Evolutionary conservation across 73 alveolate species (phyloP).

Genomic region (Tetrahymena thermophila): DNA sequence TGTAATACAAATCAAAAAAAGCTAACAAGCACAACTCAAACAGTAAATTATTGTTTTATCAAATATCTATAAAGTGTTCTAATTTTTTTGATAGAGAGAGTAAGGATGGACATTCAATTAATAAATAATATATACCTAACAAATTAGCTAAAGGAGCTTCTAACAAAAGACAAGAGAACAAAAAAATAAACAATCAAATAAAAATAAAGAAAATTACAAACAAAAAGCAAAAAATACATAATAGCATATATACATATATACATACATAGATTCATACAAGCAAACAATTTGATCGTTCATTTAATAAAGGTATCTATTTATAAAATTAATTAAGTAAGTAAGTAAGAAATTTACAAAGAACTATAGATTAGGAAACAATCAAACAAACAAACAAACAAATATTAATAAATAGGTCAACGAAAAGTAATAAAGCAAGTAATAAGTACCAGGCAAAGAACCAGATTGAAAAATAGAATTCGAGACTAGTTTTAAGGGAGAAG

Average conservation of each 20-base stretch:
- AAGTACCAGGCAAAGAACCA: neutral
- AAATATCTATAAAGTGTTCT: neutral
- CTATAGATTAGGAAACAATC: neutral
- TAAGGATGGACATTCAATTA: neutral
- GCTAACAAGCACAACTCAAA: neutral
- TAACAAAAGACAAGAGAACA: neutral
- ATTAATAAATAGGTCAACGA: neutral
- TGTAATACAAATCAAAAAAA: no score
- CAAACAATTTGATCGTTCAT: neutral
- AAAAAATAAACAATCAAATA: neutral
- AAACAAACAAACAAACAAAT: neutral
- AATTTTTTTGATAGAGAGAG: neutral
- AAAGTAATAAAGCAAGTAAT: neutral
- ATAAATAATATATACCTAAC: neutral
- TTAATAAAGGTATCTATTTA: neutral
- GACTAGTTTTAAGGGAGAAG: neutral
- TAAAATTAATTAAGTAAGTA: neutral
- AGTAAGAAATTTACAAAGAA: neutral
- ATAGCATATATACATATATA: neutral
- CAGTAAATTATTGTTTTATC: neutral
- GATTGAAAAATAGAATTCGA: neutral
- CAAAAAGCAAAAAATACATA: neutral
- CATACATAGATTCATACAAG: neutral
- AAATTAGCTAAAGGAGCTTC: neutral
- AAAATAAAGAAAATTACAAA: neutral